These are phyloP conservation scores for Leishmania major DNA, from an alignment of 208 protist species.

Conservation along the genomic window DNA sequence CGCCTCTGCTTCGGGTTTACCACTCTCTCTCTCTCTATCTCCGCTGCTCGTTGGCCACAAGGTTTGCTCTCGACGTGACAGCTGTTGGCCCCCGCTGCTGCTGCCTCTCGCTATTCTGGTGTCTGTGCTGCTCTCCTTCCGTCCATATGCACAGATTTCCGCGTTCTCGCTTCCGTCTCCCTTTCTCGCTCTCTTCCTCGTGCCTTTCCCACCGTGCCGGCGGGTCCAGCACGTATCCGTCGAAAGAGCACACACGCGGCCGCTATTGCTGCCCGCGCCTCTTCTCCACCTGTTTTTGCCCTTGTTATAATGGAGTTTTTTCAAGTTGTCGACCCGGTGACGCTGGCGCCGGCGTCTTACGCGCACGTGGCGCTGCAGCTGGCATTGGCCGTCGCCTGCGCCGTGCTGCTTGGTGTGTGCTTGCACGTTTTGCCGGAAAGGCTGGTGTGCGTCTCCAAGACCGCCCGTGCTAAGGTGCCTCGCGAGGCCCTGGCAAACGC, in stretches of 20 bases:
- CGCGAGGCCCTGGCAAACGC: not conserved
- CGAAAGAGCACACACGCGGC: not conserved
- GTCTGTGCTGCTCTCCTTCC: not conserved
- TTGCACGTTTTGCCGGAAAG: slow-evolving; percentile 27
- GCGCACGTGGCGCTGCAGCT: slow-evolving; percentile 26
- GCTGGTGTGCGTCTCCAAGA: slow-evolving; percentile 21
- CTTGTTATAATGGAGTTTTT: slow-evolving; percentile 39
- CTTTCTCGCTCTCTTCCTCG: not conserved
- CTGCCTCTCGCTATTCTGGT: not conserved
- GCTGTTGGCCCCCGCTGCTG: not conserved
- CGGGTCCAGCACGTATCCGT: not conserved
- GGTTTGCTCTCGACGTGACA: not conserved
- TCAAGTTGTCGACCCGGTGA: slow-evolving; percentile 28
- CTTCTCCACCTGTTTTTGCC: not conserved
- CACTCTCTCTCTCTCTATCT: not conserved
- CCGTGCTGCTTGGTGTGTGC: slow-evolving; percentile 30
- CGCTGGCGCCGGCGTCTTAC: slow-evolving; percentile 8
- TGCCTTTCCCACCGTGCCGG: not conserved
- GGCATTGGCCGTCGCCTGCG: slow-evolving; percentile 6
- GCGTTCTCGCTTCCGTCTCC: not conserved
- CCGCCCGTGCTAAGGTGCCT: not conserved
- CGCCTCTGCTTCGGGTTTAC: too few relatives aligned
- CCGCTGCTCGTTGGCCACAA: not conserved
- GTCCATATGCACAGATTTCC: not conserved
- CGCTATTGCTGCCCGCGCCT: not conserved